phyloP scores from a whole-genome alignment of 78 protist genomes.

The Monosiga brevicollis region DNA sequence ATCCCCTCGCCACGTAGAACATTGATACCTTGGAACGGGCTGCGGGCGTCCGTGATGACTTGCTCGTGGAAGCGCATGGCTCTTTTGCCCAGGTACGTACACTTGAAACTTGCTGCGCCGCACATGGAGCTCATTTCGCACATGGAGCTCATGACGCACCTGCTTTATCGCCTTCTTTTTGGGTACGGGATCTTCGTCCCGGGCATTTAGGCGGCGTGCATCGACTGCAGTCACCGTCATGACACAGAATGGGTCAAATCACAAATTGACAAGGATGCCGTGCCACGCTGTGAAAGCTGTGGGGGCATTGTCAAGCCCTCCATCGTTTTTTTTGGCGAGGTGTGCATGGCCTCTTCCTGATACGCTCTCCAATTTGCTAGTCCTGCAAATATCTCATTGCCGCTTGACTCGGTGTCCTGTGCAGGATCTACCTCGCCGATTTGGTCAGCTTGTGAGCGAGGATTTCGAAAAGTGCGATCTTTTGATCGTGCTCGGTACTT shows the following conservation, averaged over 20 bases:
- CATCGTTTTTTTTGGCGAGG: conserved; percentile 51
- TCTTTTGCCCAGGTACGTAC: neutral
- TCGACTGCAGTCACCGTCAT: too few relatives aligned
- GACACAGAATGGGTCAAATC: too few relatives aligned
- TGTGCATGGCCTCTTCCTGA: neutral
- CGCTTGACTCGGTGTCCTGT: too few relatives aligned
- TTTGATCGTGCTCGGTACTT: conserved; percentile 34
- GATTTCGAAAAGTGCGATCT: conserved; percentile 22
- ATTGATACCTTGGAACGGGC: conserved; percentile 29
- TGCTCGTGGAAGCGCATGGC: conserved; percentile 3
- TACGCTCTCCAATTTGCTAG: neutral
- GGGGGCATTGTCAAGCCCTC: conserved; percentile 30
- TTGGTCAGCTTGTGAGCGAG: neutral
- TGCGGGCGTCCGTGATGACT: conserved; percentile 5
- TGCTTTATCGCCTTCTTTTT: too few relatives aligned
- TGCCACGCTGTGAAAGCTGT: conserved; percentile 8
- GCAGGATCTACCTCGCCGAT: neutral
- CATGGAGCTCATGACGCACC: neutral
- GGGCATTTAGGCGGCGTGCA: too few relatives aligned
- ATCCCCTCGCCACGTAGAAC: too few relatives aligned
- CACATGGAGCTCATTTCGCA: neutral
- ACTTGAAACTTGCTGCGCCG: too few relatives aligned
- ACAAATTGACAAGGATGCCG: too few relatives aligned
- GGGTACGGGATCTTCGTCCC: too few relatives aligned
- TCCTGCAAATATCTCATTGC: neutral